These are phyloP conservation scores for Corymbia calophylla DNA, from an alignment of 441 rosid species.

Conservation along the genomic window DNA sequence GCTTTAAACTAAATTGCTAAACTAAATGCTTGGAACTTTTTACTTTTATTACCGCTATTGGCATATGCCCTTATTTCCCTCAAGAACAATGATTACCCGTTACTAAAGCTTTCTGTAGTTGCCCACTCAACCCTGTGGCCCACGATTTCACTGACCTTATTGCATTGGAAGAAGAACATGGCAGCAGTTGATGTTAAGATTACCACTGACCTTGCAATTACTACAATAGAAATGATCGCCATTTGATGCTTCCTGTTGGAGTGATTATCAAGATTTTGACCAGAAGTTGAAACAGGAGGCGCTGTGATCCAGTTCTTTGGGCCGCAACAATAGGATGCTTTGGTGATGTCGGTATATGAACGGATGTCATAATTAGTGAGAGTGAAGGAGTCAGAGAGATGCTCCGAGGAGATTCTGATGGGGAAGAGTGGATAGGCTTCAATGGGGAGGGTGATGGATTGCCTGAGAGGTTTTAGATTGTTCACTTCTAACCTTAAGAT, in stretches of 20 bases:
- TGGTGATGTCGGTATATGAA: slow-evolving; percentile 14
- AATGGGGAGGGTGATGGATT: slow-evolving; percentile 13
- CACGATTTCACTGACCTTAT: slow-evolving; percentile 82
- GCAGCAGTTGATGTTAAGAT: slow-evolving; percentile 31
- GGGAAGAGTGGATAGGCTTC: slow-evolving; percentile 22
- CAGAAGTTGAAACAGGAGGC: slow-evolving; percentile 26
- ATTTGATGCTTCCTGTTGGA: slow-evolving; percentile 19
- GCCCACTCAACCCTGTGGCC: slow-evolving; percentile 82
- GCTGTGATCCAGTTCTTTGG: neutral
- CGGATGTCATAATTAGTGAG: slow-evolving; percentile 13
- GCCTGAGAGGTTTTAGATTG: too few relatives aligned
- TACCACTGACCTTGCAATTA: slow-evolving; percentile 38
- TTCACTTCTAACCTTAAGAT: too few relatives aligned
- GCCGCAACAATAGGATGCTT: neutral
- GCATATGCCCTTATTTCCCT: neutral
- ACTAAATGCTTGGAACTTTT: neutral
- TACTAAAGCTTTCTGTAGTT: slow-evolving; percentile 76
- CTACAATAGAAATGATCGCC: slow-evolving; percentile 22
- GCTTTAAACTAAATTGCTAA: neutral
- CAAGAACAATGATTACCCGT: slow-evolving; percentile 41
- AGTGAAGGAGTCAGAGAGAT: slow-evolving; percentile 22
- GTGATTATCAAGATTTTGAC: neutral
- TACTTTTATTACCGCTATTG: neutral
- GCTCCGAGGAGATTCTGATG: slow-evolving; percentile 19
- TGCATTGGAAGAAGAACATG: slow-evolving; percentile 33